These are phyloP conservation scores for Phytophthora pistaciae DNA, from an alignment of 352 stramenopile genomes.

Conservation along the genomic window DNA sequence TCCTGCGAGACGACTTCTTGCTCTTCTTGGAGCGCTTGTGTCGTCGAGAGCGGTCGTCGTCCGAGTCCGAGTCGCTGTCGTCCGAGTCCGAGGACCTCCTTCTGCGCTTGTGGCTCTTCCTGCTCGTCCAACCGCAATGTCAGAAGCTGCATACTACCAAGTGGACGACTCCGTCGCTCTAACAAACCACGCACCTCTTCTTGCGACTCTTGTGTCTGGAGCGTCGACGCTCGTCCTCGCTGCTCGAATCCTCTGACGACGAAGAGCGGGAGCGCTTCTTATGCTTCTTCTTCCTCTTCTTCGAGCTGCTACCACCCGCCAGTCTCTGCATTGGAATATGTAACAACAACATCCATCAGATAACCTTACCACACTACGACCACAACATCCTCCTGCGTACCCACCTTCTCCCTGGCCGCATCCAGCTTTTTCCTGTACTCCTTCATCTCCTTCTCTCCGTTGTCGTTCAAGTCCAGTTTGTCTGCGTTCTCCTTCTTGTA, in stretches of 20 bases:
- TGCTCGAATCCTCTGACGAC: slow-evolving; percentile 58
- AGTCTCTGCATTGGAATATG: slow-evolving; percentile 48
- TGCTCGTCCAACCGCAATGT: slow-evolving; percentile 31
- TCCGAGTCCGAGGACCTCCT: slow-evolving; percentile 61
- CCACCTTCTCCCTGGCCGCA: slow-evolving; percentile 87
- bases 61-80: slow-evolving; percentile 36
- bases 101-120: slow-evolving; percentile 70
- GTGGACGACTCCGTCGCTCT: not conserved
- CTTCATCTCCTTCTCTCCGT: slow-evolving; percentile 95
- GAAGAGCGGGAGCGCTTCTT: slow-evolving; percentile 68
- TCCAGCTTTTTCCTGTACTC: slow-evolving; percentile 95
- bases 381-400: not conserved
- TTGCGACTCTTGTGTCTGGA: slow-evolving; percentile 78
- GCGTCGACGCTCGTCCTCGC: slow-evolving; percentile 53
- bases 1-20: slow-evolving; percentile 50
- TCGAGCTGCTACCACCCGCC: slow-evolving; percentile 69
- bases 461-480: slow-evolving; percentile 90
- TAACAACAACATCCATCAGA: not conserved
- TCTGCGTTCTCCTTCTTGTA: slow-evolving; percentile 97
- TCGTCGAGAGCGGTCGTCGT: slow-evolving; percentile 42
- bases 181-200: slow-evolving; percentile 64
- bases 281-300: slow-evolving; percentile 89
- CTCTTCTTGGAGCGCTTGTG: slow-evolving; percentile 49
- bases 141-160: slow-evolving; percentile 7
- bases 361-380: not conserved